These are phyloP conservation scores for Yamadazyma blattariae DNA, from an alignment of 1,139 yeast genomes.

Conservation along the genomic window DNA sequence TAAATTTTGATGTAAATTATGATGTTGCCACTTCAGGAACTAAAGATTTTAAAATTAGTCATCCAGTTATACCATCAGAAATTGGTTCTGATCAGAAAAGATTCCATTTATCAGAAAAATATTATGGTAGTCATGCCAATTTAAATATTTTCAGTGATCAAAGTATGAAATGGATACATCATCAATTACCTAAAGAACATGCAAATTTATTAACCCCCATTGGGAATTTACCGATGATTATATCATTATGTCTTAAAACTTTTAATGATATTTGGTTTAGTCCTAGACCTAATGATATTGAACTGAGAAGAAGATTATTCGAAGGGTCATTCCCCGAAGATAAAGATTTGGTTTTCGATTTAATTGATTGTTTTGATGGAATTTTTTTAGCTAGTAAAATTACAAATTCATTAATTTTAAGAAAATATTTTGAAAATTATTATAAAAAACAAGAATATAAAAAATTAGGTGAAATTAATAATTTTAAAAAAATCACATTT, in stretches of 20 bases:
- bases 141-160: constrained; percentile 18
- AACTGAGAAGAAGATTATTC: constrained; percentile 18
- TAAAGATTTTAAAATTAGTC: constrained; percentile 1
- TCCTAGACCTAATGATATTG: constrained; percentile 24
- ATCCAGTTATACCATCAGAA: not conserved
- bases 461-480: not conserved
- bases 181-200: constrained; percentile 11
- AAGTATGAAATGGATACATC: constrained; percentile 16
- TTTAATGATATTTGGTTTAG: constrained; percentile 32
- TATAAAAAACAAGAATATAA: constrained; percentile 11
- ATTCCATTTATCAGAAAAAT: constrained; percentile 10
- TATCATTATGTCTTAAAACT: constrained; percentile 21
- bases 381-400: constrained; percentile 15
- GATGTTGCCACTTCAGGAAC: not conserved
- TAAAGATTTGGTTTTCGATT: constrained; percentile 20
- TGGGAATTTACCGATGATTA: constrained; percentile 28
- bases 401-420: constrained; percentile 16
- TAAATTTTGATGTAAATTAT: not conserved
- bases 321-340: constrained; percentile 32
- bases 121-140: constrained; percentile 18
- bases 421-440: constrained; percentile 20
- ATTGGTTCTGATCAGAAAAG: not conserved
- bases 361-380: constrained; percentile 24
- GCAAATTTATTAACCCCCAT: constrained; percentile 25
- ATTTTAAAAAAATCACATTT: constrained; percentile 11